Percentiles rank a stretch among this genome's conserved stretches.
These are phyloP conservation scores for Basidiobolus meristosporus DNA, from an alignment of 371 early-diverging fungal genomes.

Conservation along the genomic window DNA sequence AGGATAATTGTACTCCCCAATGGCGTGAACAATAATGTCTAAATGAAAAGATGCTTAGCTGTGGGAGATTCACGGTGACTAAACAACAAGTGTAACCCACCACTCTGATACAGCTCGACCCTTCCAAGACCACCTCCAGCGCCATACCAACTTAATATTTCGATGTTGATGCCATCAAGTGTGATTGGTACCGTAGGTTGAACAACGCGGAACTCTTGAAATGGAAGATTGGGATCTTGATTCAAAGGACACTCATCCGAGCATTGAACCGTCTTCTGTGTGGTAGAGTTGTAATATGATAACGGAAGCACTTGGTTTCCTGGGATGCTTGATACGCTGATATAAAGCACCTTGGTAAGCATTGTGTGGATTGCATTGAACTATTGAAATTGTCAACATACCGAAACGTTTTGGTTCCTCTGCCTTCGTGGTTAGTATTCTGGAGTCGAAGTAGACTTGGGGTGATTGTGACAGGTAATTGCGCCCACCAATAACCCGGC, in stretches of 20 bases:
- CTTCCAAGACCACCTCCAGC: constrained; percentile 45
- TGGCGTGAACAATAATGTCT: constrained; percentile 25
- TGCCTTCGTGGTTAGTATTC: constrained; percentile 30
- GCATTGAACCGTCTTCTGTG: constrained; percentile 19
- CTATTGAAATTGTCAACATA: constrained; percentile 3
- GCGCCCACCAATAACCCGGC: constrained; percentile 38
- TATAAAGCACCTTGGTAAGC: not conserved
- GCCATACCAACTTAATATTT: constrained; percentile 52
- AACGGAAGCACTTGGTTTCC: constrained; percentile 22
- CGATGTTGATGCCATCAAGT: constrained; percentile 28
- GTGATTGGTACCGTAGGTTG: constrained; percentile 4
- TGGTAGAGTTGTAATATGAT: constrained; percentile 34
- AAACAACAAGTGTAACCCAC: no score
- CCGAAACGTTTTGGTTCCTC: constrained; percentile 48
- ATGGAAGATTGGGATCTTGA: not conserved
- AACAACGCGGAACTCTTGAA: constrained; percentile 4
- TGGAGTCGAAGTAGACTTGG: constrained; percentile 45
- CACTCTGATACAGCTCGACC: constrained; percentile 46
- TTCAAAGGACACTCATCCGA: constrained; percentile 29
- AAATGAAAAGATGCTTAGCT: not conserved
- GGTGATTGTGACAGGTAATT: constrained; percentile 28
- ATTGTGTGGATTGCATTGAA: no score
- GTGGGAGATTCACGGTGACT: not conserved
- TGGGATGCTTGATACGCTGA: constrained; percentile 17
- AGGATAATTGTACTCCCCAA: constrained; percentile 8